Evolutionary conservation across 371 early-diverging fungal genomes (phyloP), one percentile per base, ranked within the genome.

Genomic region (Chytridium lagenaria): DNA sequence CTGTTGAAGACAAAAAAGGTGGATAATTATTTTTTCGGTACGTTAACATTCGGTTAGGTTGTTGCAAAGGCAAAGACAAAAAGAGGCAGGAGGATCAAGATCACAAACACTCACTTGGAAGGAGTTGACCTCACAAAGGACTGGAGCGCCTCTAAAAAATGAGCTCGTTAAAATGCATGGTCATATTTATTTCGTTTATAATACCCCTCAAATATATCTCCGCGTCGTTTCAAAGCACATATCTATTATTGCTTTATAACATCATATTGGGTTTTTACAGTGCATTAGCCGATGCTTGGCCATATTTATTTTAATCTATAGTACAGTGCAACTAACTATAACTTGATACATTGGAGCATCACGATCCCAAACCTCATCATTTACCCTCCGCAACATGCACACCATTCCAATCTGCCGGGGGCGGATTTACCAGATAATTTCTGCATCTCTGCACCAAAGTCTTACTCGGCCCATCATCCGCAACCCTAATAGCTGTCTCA

Each of bases 51-150:
- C 23, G 30, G 15, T 15, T n/a, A 63, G 39, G 10, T 38, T 23
- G 68, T 85, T 81, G 81, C 84, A 2, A 90, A 89, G 39, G 82
- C 86, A 86, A 89, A 77, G 84, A 87, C 75, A 85, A 87, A 30
- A 90, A 90, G 76, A 86, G 90, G 50, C 80, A 81, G 94, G 65
- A 90, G 89, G 79, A 88, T 92, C 73, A 92, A 93, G 79, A 91
- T 94, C 70, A 93, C 93, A 15, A 95, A 95, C 73, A 93, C 93
- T 40, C 95, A 95, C 78, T 86, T 95, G 84, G 87, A 90, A 38
- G 90, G 88, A 52, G 86, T 93, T 68, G 94, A 94, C 82, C 81
- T 94, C 15, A 91, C 93, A 10, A 88, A 90, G 77, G 92, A 92
- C 78, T 93, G 37, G 36, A 61, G 55, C 23, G 55, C 55, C 5